phyloP scores from a whole-genome alignment of 305 asterid genomes.

The Fraxinus sp. region DNA sequence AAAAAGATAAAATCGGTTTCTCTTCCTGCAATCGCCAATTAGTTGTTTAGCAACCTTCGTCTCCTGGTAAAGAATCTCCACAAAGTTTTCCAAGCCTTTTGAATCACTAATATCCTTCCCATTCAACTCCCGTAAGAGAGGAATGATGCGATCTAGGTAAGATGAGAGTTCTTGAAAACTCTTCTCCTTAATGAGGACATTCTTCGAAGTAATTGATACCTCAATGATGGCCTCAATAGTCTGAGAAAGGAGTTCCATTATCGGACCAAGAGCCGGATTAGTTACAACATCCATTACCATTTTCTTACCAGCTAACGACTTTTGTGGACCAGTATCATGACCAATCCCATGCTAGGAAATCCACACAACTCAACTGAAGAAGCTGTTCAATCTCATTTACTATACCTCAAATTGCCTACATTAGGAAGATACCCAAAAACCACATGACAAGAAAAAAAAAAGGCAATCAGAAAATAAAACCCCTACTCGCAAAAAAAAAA shows the following conservation, averaged over 20 bases:
- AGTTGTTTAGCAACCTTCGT: slow-evolving; percentile 41
- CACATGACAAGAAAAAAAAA: not conserved
- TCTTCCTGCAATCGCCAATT: slow-evolving; percentile 43
- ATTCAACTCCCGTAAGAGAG: slow-evolving; percentile 47
- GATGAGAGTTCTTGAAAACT: slow-evolving; percentile 48
- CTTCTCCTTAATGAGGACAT: slow-evolving; percentile 41
- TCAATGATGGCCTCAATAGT: slow-evolving; percentile 44
- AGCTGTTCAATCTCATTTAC: slow-evolving; percentile 19
- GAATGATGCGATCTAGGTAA: slow-evolving; percentile 43
- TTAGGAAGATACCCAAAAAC: not conserved
- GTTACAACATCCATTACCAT: slow-evolving; percentile 43
- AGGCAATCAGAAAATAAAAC: not conserved
- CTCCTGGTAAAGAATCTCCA: slow-evolving; percentile 42
- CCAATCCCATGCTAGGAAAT: slow-evolving; percentile 23
- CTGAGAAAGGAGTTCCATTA: slow-evolving; percentile 35
- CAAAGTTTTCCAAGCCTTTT: slow-evolving; percentile 31
- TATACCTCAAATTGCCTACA: slow-evolving; percentile 7
- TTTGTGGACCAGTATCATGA: not conserved
- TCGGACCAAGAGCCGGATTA: slow-evolving; percentile 29
- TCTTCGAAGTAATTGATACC: slow-evolving; percentile 33
- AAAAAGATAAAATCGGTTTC: slow-evolving; percentile 56
- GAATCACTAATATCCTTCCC: slow-evolving; percentile 32
- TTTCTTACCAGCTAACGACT: slow-evolving; percentile 2
- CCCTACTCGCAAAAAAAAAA: no score
- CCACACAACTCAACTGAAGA: not conserved